These are phyloP conservation scores for Stephanodiscus minutulus DNA, from an alignment of 108 stramenopile species.

Conservation along the genomic window DNA sequence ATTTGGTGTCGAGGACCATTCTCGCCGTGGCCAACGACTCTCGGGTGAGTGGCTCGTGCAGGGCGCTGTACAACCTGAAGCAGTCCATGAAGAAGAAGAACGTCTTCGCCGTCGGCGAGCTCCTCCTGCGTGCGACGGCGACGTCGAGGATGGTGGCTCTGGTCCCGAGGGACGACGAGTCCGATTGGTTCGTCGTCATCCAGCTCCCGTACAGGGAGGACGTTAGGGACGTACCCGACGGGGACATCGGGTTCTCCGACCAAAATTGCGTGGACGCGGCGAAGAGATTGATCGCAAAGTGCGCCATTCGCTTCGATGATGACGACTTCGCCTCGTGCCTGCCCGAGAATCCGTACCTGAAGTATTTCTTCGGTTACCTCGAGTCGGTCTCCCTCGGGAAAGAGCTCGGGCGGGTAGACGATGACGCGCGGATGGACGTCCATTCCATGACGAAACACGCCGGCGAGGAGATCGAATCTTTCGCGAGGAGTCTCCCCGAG, in stretches of 20 bases:
- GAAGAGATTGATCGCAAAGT: slow-evolving; percentile 54
- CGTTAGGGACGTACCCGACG: slow-evolving; percentile 13
- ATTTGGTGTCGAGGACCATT: slow-evolving; percentile 31
- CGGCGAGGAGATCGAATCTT: slow-evolving; percentile 54
- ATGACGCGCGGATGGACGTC: slow-evolving; percentile 49
- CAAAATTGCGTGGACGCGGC: slow-evolving; percentile 60
- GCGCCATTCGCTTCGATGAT: slow-evolving; percentile 45
- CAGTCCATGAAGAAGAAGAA: slow-evolving; percentile 69
- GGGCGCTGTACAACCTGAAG: slow-evolving; percentile 64
- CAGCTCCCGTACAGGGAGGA: slow-evolving; percentile 74
- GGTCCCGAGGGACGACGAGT: slow-evolving; percentile 55
- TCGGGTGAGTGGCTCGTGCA: slow-evolving; percentile 48
- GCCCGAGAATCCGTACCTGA: slow-evolving; percentile 66
- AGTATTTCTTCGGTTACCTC: slow-evolving; percentile 66
- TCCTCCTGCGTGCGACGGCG: slow-evolving; percentile 47
- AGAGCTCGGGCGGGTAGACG: slow-evolving; percentile 37
- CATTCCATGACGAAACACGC: slow-evolving; percentile 44
- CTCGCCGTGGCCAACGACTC: slow-evolving; percentile 65
- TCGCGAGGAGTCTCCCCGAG: slow-evolving; percentile 53
- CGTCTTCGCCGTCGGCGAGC: slow-evolving; percentile 75
- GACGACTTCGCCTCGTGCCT: slow-evolving; percentile 52
- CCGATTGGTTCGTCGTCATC: slow-evolving; percentile 53
- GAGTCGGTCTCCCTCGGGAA: slow-evolving; percentile 64
- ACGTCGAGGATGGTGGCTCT: slow-evolving; percentile 67
- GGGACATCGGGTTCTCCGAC: slow-evolving; percentile 40